A percentile compares a stretch with the other conserved stretches of the same genome.
Conservation (phyloP, 2,329 filamentous ascomycete genomes). For the Ophiocordyceps sinensis region DNA sequence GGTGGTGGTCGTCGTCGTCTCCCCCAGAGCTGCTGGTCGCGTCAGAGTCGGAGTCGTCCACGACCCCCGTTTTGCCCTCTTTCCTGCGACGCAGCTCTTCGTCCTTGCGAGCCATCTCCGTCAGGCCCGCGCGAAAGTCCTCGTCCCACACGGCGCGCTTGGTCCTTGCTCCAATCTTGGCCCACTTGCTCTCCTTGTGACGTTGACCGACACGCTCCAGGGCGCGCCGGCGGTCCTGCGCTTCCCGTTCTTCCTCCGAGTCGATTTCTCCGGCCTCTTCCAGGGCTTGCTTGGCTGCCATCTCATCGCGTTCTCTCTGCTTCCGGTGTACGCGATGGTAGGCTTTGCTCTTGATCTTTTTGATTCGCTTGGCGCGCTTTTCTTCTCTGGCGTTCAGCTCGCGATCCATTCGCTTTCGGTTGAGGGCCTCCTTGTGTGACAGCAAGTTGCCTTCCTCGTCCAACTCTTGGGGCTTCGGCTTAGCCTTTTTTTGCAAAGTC, state of each 20-base stretch:
- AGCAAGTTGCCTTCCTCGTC: conserved; percentile 59
- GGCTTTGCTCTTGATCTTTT: conserved; percentile 97
- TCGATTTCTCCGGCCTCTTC: conserved; percentile 44
- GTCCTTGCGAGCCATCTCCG: conserved; percentile 68
- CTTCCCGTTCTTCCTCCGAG: conserved; percentile 51
- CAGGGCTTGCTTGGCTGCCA: conserved; percentile 35
- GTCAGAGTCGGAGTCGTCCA: conserved; percentile 35
- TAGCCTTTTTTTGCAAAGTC: conserved; percentile 29
- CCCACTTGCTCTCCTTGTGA: conserved; percentile 84
- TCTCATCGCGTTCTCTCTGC: conserved; percentile 41
- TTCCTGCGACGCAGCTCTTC: conserved; percentile 71
- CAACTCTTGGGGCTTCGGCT: conserved; percentile 44
- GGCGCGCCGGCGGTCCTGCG: conserved; percentile 58
- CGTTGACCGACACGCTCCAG: conserved; percentile 74
- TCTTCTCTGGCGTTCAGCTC: conserved; percentile 83
- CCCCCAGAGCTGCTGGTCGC: conserved; percentile 42
- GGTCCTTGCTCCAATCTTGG: conserved; percentile 65
- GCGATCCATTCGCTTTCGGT: conserved; percentile 63
- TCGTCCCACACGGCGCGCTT: conserved; percentile 82
- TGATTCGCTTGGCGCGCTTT: conserved; percentile 78
- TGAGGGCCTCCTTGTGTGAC: conserved; percentile 54
- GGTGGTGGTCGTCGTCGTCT: conserved; percentile 37
- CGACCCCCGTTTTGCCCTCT: conserved; percentile 47
- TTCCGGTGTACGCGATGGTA: conserved; percentile 87
- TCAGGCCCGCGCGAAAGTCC: conserved; percentile 61